phyloP scores from a whole-genome alignment of 1,284 basidiomycete species.

The Laetiporus sulphureus region DNA sequence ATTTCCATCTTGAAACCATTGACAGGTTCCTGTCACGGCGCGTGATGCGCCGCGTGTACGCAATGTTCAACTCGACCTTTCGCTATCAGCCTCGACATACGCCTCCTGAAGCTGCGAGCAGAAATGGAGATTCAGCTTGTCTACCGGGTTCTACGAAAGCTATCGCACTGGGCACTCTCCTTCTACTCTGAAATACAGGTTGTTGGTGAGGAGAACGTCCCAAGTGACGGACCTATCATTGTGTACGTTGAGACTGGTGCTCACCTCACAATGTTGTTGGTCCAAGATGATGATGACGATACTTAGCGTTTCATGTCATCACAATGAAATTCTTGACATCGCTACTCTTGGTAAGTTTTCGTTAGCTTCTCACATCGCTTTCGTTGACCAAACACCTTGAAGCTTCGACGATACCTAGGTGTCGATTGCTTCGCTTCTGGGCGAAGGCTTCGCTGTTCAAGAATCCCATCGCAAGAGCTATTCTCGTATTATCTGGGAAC shows the following conservation, averaged over 20 bases:
- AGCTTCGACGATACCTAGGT: slow-evolving; percentile 75
- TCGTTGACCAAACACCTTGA: slow-evolving; percentile 1
- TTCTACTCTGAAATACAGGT: slow-evolving; percentile 71
- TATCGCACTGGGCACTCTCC: slow-evolving; percentile 60
- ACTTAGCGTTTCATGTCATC: slow-evolving; percentile 63
- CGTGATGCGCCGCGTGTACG: no score
- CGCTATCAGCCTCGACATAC: no score
- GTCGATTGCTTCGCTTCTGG: slow-evolving; percentile 88
- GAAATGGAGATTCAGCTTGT: slow-evolving; percentile 45
- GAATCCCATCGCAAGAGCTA: slow-evolving; percentile 64
- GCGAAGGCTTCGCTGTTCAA: slow-evolving; percentile 81
- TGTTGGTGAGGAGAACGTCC: slow-evolving; percentile 72
- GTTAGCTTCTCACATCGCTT: not conserved
- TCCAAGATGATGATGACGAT: not conserved
- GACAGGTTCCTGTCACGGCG: no score
- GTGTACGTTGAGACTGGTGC: slow-evolving; percentile 62
- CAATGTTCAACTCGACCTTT: no score
- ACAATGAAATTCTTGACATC: slow-evolving; percentile 89
- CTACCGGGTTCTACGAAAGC: slow-evolving; percentile 55
- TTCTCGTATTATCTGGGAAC: slow-evolving; percentile 85
- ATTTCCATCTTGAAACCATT: no score
- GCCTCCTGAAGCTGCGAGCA: no score
- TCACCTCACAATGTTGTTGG: not conserved
- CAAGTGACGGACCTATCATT: slow-evolving; percentile 77
- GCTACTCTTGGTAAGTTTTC: slow-evolving; percentile 70